phyloP scores from a whole-genome alignment of 176 grass and related monocot species.

The bread wheat (Triticum aestivum) region IWGSC_CS_RefSeq_v2.1 NC_057794.1:500169713-500170212 shows the following conservation, averaged over 20 bases:
- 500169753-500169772: neutral
- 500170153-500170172: neutral
- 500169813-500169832: neutral
- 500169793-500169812: neutral
- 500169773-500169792: neutral
- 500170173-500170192: neutral
- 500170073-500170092: neutral
- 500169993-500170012: no score
- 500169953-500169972: neutral
- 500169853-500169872: neutral
- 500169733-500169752: neutral
- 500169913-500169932: neutral
- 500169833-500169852: neutral
- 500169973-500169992: neutral
- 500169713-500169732: constrained; percentile 14
- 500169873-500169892: neutral
- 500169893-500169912: neutral
- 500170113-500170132: no score
- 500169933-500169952: neutral
- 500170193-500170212: neutral
- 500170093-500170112: neutral
- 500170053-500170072: neutral
- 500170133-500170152: neutral
- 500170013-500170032: no score
- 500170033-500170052: neutral